Base-by-base conservation (phyloP, 768 basidiomycete species). In the Phylloporus sp. region DNA sequence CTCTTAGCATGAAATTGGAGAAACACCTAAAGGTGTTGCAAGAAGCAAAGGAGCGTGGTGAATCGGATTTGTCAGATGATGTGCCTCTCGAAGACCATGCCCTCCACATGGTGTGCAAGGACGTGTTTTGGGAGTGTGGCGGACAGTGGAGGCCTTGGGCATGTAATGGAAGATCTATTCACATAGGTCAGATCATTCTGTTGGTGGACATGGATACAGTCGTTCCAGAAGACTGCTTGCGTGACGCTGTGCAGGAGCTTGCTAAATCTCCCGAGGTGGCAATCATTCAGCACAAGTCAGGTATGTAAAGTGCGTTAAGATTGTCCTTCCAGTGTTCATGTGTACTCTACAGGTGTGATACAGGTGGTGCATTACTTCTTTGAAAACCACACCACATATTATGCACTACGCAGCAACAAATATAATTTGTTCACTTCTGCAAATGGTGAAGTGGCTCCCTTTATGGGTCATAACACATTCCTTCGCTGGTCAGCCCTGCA, bases 241-340 rank as follows among this genome's bases (percentile, higher is more conserved):
- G 90, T 43, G 93, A 95, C 71, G 92, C 92, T 1, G 92, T 90
- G 2, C 81, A 88, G 27, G 92, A 95, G 63, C 75, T 95, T 47
- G 73, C 80, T 2, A 85, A 88, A 46, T 60, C 60, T 10, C 60
- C 62, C n/a, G 67, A 68, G 10, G 83, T 94, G 29, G 91, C 86
- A 6, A 91, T 95, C 72, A 87, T 95, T 47, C 93, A 95, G 61
- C 93, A 95, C 63, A 88, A 88, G 56, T 90, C 88, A 11, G 89
- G 85, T 67, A 39, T n/a, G 93, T 27, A 7, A 26, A 9, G 20
- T 13, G 20, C 38, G 38, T 20, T 23, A 6, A 6, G 12, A 11
- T 6, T 4, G n/a, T n/a, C n/a, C n/a, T 11, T 20, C n/a, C n/a
- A n/a, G n/a, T 3, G 16, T 26, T 7, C 24, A 26, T 16, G 26